These are phyloP conservation scores for Urostyla sp. DNA, from an alignment of 73 alveolate species.

Conservation along the genomic window DNA sequence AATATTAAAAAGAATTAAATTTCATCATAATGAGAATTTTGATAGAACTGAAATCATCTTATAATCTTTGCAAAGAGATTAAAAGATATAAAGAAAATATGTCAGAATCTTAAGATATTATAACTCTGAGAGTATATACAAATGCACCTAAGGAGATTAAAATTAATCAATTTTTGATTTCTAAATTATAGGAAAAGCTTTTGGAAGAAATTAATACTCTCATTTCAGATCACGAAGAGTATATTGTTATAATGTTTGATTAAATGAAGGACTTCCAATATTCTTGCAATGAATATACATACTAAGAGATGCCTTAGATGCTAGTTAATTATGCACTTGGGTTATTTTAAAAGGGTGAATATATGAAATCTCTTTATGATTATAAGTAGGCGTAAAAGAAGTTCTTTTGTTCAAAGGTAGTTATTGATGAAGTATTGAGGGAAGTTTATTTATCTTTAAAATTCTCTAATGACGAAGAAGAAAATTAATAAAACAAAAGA, in stretches of 20 bases:
- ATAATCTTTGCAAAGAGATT: constrained; percentile 19
- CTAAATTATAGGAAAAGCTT: neutral
- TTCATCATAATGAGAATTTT: constrained; percentile 10
- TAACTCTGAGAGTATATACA: neutral
- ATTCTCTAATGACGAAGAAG: no score
- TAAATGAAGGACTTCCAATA: constrained; percentile 13
- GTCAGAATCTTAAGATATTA: neutral
- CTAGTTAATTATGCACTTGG: constrained; percentile 14
- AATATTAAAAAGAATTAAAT: constrained; percentile 14
- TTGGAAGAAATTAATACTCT: neutral
- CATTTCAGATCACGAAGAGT: neutral
- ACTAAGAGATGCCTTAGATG: neutral
- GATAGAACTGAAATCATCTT: neutral
- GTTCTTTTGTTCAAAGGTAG: constrained; percentile 10
- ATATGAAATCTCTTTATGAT: neutral
- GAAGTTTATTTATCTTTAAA: neutral
- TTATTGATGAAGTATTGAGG: constrained; percentile 32
- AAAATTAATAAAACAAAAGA: no score
- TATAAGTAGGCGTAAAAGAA: constrained; percentile 10
- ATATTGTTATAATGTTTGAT: neutral
- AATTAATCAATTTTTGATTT: constrained; percentile 7
- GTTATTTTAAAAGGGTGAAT: constrained; percentile 19
- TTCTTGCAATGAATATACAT: neutral
- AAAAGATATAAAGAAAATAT: neutral
- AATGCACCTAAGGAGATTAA: constrained; percentile 12